phyloP scores from a whole-genome alignment of 2,329 filamentous ascomycete genomes.

The Fusarium annulatum region DNA sequence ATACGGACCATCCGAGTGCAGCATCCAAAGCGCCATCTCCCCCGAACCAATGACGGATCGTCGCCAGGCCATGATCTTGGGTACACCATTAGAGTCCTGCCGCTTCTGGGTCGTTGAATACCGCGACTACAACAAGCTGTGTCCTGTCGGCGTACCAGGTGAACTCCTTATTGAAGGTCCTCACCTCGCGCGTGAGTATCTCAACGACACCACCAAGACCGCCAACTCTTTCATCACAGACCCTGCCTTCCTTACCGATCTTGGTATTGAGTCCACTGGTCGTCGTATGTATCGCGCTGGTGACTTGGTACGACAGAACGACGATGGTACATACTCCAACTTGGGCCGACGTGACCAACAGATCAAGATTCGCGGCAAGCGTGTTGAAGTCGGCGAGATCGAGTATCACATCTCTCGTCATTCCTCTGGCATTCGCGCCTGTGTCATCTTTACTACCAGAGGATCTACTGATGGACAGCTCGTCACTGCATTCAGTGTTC shows the following conservation, averaged over 20 bases:
- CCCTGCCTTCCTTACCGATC: not conserved
- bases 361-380: slow-evolving; percentile 3
- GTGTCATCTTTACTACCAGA: not conserved
- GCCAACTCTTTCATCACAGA: not conserved
- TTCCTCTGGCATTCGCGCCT: not conserved
- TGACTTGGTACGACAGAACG: not conserved
- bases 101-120: slow-evolving; percentile 1
- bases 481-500: not conserved
- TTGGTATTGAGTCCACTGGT: not conserved
- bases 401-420: slow-evolving; percentile 1
- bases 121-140: not conserved
- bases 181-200: not conserved
- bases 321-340: not conserved
- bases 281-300: slow-evolving; percentile 3
- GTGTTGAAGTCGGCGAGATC: not conserved
- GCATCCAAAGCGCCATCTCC: not conserved
- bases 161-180: slow-evolving; percentile 3
- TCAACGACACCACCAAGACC: not conserved
- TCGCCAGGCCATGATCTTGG: not conserved
- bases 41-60: not conserved
- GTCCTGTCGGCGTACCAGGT: not conserved
- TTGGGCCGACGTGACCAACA: not conserved
- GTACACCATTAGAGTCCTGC: not conserved
- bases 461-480: not conserved
- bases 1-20: not conserved